These are phyloP conservation scores for Chlamydomonas schloesseri DNA, from an alignment of 139 green algal species.

Conservation along the genomic window DNA sequence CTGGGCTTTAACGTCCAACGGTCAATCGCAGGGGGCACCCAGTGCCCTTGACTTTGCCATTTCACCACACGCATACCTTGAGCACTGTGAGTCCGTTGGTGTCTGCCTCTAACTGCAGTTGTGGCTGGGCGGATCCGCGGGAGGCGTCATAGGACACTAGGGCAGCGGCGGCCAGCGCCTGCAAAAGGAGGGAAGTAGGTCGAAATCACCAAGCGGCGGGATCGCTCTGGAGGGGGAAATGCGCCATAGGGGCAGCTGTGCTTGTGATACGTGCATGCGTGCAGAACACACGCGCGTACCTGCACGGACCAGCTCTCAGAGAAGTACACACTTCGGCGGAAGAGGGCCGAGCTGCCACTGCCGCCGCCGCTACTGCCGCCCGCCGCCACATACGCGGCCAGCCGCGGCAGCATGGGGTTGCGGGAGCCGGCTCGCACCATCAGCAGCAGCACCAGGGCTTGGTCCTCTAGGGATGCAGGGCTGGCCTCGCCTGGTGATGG, in stretches of 20 bases:
- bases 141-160: conserved; percentile 58
- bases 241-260: no score
- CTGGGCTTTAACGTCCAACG: no score
- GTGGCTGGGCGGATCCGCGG: background rate
- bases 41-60: no score
- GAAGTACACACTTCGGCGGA: background rate
- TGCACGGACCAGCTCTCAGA: background rate
- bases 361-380: no score
- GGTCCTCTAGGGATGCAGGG: background rate
- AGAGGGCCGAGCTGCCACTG: background rate
- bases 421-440: background rate
- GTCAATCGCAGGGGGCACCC: no score
- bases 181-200: no score
- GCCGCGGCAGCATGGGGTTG: conserved; percentile 31
- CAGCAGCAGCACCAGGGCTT: conserved; percentile 46
- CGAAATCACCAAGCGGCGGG: no score
- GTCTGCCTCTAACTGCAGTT: background rate
- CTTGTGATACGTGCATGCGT: no score
- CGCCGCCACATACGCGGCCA: conserved; percentile 42
- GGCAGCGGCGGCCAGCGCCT: conserved; percentile 17
- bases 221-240: no score
- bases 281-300: no score
- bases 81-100: conserved; percentile 3
- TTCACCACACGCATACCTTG: background rate
- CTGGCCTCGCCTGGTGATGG: background rate